Base-by-base conservation (phyloP, 352 stramenopile genomes). In the Globisporangium cylindrosporum region DNA sequence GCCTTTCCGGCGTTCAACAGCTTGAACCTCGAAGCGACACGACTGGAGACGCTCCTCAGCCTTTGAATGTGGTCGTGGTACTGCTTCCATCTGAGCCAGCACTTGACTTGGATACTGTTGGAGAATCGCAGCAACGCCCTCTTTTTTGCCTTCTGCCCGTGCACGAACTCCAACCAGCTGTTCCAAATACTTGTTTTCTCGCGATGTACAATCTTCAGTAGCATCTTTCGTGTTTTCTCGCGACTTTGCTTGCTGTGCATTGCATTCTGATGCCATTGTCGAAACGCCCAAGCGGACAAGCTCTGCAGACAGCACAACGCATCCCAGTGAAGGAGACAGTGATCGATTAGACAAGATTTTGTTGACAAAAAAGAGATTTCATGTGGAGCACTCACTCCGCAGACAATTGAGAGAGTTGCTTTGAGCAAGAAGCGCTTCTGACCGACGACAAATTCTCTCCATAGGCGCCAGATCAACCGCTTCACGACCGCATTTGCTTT, bases 401-500 rank as follows among this genome's bases (percentile, higher is more conserved):
- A 86, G 12, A 93, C 72, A 46, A 93, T 91, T 2, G 85, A 90
- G 48, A 91, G 71, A 29, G 74, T 88, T 0, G 85, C 78, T 56
- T 91, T 88, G 41, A 93, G 64, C 29, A 94, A 41, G 60, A 93
- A 94, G 12, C 73, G 70, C 61, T 91, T 90, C 48, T 94, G 83
- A 3, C 82, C 64, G 0, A 63, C n/a, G 15, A 79, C 67, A 59
- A 93, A 90, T 43, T 75, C 72, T 36, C 53, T 58, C 87, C 85
- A 95, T 15, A 81, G 61, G 1, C 69, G 68, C 63, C 84, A 79
- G 9, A 91, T 66, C 15, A 91, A 61, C 0, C 74, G 67, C 65
- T 90, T 86, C 0, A 68, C 74, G 6, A 66, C 62, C 1, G 67
- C 12, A 32, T 93, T 91, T 14, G 87, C 82, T 54, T 69, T 68